phyloP scores from a whole-genome alignment of 1,139 yeast genomes.

The Sugiyamaella castrensis region DNA sequence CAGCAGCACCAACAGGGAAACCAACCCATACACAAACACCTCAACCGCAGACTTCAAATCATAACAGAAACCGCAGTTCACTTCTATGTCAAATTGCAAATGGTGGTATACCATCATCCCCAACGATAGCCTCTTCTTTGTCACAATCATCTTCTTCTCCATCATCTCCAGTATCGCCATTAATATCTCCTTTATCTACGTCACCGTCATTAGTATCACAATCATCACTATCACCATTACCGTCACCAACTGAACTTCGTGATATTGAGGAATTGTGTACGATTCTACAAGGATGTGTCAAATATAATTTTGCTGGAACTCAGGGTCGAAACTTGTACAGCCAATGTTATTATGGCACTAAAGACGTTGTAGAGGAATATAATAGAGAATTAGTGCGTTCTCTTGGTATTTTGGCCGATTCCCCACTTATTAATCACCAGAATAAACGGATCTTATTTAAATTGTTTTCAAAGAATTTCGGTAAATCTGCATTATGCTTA shows the following conservation, averaged over 20 bases:
- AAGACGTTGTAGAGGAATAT: constrained; percentile 55
- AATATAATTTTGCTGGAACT: constrained; percentile 73
- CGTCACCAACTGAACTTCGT: not conserved
- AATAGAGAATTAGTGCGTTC: constrained; percentile 52
- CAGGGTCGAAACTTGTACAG: constrained; percentile 71
- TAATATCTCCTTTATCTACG: too few species aligned
- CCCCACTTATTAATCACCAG: constrained; percentile 40
- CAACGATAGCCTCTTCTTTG: too few species aligned
- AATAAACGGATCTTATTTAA: constrained; percentile 56
- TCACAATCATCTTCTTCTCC: too few species aligned
- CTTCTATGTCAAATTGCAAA: too few species aligned
- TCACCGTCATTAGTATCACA: too few species aligned
- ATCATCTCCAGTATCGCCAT: too few species aligned
- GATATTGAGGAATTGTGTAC: constrained; percentile 49
- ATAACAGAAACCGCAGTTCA: too few species aligned
- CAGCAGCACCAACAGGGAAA: too few species aligned
- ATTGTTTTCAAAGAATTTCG: constrained; percentile 61
- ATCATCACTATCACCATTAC: too few species aligned
- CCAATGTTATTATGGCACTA: constrained; percentile 74
- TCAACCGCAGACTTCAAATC: too few species aligned
- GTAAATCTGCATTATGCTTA: constrained; percentile 67
- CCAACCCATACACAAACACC: too few species aligned
- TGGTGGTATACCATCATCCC: too few species aligned
- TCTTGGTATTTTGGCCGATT: constrained; percentile 45
- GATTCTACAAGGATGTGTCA: constrained; percentile 63